Base-by-base conservation (phyloP, 345 rosid genomes). In the Noccaea caerulescens region DNA sequence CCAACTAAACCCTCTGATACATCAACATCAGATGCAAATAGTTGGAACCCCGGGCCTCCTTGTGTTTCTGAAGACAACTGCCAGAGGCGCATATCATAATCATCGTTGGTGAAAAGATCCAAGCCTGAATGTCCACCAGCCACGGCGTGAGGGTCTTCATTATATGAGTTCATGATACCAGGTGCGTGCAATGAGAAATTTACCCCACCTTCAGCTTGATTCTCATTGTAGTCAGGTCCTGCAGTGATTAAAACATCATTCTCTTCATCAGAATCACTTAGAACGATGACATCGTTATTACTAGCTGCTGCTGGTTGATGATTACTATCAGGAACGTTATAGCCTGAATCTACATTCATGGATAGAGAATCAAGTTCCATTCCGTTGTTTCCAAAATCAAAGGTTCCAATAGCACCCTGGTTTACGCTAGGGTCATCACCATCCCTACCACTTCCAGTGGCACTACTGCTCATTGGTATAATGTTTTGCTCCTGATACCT, bases 351-450 rank as follows among this genome's bases (percentile, higher is more conserved):
- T 30, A 72, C 74, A 77, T 93, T 89, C 76, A 83, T 44, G 52
- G 92, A 51, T 30, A 83, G 49, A 6, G 98, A 89, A 70, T 89
- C 95, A 49, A 85, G 88, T 72, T 91, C 97, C 50, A 81, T 67
- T 16, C 88, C 95, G 66, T 68, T 86, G 81, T 71, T 84, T 49
- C 77, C 39, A 41, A 85, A 80, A 66, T 89, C 95, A 60, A 85
- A 84, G 70, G 82, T 72, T 61, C 82, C 87, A 73, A 84, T 82
- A 44, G 82, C 96, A 74, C 80, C 96, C 80, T 91, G 97, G 81
- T 91, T 89, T 68, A 91, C 97, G 60, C 99, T 91, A 36, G 85
- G 61, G 72, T 94, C 99, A 76, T 94, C 99, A 61, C 91, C 96
- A 59, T 90, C 96, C 77, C 85, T 84, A 72, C 93, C 94, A 77